Conservation (phyloP, 2,329 filamentous ascomycete species). For the Penicillium concentricum region DNA sequence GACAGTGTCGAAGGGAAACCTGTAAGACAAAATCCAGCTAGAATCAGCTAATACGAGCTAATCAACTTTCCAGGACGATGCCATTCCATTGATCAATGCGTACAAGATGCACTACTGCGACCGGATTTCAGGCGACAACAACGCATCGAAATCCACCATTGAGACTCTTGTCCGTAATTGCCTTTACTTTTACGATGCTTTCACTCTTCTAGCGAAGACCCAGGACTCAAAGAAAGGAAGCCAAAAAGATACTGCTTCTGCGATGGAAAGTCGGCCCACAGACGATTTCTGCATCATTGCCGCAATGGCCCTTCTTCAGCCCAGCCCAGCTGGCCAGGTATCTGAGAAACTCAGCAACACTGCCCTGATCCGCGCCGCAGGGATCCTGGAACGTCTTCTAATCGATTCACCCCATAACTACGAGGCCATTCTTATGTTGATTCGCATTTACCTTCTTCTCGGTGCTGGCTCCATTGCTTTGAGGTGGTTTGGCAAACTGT, state of each 20-base stretch:
- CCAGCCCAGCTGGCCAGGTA: slow-evolving; percentile 22
- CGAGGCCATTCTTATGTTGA: slow-evolving; percentile 44
- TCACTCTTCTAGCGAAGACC: slow-evolving; percentile 21
- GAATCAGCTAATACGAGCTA: background rate
- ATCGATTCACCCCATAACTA: slow-evolving; percentile 49
- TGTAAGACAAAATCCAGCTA: slow-evolving; percentile 18
- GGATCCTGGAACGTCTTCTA: slow-evolving; percentile 41
- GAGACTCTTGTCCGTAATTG: slow-evolving; percentile 43
- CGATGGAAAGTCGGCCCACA: slow-evolving; percentile 44
- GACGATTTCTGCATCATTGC: slow-evolving; percentile 47
- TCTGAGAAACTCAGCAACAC: slow-evolving; percentile 25
- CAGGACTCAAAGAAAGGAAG: slow-evolving; percentile 4
- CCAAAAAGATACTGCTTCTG: slow-evolving; percentile 26
- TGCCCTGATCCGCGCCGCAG: slow-evolving; percentile 38
- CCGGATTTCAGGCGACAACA: slow-evolving; percentile 32
- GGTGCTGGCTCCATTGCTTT: slow-evolving; percentile 49
- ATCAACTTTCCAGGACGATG: slow-evolving; percentile 15
- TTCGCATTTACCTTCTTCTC: slow-evolving; percentile 45
- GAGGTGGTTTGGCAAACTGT: slow-evolving; percentile 45
- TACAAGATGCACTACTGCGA: slow-evolving; percentile 47
- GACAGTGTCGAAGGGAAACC: slow-evolving; percentile 20
- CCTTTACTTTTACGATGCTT: slow-evolving; percentile 34
- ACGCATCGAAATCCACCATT: slow-evolving; percentile 25
- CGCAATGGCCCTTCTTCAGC: slow-evolving; percentile 42
- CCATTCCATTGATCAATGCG: slow-evolving; percentile 41